Evolutionary conservation across 768 basidiomycete genomes (phyloP).

Genomic region (Thelephora aurantiotincta): DNA sequence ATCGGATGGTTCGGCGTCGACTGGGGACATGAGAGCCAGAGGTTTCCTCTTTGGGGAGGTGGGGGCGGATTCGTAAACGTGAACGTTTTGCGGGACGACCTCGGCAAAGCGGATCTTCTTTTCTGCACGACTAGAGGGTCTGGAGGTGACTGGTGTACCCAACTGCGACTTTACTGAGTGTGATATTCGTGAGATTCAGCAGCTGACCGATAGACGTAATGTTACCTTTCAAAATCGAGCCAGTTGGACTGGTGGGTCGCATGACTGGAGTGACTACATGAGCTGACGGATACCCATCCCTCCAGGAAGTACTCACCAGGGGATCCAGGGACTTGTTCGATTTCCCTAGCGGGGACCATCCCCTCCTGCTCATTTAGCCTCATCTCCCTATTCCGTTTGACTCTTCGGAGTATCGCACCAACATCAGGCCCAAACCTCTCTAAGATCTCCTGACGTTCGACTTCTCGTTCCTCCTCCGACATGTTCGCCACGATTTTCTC

Average conservation of each 20-base stretch:
- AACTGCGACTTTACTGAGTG: not conserved
- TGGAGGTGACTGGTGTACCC: slow-evolving; percentile 21
- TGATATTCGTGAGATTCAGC: not conserved
- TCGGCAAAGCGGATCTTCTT: slow-evolving; percentile 65
- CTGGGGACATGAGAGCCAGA: slow-evolving; percentile 42
- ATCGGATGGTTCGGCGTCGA: slow-evolving; percentile 11
- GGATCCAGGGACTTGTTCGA: not conserved
- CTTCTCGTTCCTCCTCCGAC: slow-evolving; percentile 55
- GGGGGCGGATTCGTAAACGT: slow-evolving; percentile 75
- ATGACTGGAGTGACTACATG: not conserved
- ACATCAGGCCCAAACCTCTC: slow-evolving; percentile 61
- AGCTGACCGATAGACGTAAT: not conserved
- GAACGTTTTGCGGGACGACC: slow-evolving; percentile 55
- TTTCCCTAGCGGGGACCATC: not conserved
- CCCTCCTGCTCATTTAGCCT: slow-evolving; percentile 7
- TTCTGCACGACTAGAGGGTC: slow-evolving; percentile 41
- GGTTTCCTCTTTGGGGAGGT: slow-evolving; percentile 51
- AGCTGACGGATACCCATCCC: slow-evolving; percentile 2
- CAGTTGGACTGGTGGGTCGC: not conserved
- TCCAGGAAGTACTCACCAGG: not conserved
- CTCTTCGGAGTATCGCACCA: slow-evolving; percentile 43
- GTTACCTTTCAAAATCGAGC: not conserved
- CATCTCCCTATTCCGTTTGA: slow-evolving; percentile 32
- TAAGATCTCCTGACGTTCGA: slow-evolving; percentile 50
- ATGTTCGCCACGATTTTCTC: slow-evolving; percentile 45